phyloP scores from a whole-genome alignment of 73 alveolate species.

The Tetrahymena malaccensis region DNA sequence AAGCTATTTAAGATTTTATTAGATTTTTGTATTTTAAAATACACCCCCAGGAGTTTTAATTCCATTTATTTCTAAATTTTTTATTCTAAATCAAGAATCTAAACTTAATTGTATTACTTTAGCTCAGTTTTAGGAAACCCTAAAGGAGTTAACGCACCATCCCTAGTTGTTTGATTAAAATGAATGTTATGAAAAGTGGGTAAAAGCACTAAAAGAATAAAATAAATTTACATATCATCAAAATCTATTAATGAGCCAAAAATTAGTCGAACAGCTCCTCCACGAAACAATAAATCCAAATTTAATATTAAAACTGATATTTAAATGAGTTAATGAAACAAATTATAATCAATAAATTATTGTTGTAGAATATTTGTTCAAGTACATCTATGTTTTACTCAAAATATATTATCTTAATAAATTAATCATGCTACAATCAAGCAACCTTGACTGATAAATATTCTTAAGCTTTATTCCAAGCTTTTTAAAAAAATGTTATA shows the following conservation, averaged over 20 bases:
- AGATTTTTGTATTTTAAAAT: neutral
- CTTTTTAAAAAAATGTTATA: too few species aligned
- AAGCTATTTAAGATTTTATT: neutral
- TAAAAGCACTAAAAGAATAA: neutral
- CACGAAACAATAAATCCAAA: neutral
- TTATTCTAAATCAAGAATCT: neutral
- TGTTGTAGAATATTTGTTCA: too few species aligned
- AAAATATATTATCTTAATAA: too few species aligned
- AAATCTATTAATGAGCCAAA: neutral
- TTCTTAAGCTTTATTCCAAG: too few species aligned
- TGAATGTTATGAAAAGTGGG: neutral
- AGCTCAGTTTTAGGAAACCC: neutral
- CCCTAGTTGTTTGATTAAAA: neutral
- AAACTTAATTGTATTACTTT: neutral
- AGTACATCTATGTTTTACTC: neutral
- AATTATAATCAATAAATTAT: too few species aligned
- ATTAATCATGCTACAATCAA: too few species aligned
- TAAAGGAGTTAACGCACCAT: neutral
- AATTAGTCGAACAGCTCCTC: neutral
- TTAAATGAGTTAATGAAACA: neutral
- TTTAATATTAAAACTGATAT: neutral
- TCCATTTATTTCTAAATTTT: neutral
- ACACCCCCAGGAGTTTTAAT: neutral
- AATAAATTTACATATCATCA: neutral
- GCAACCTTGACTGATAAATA: too few species aligned